Evolutionary conservation across 495 filamentous ascomycete genomes (phyloP).

Genomic region (Penicillium arizonense): DNA sequence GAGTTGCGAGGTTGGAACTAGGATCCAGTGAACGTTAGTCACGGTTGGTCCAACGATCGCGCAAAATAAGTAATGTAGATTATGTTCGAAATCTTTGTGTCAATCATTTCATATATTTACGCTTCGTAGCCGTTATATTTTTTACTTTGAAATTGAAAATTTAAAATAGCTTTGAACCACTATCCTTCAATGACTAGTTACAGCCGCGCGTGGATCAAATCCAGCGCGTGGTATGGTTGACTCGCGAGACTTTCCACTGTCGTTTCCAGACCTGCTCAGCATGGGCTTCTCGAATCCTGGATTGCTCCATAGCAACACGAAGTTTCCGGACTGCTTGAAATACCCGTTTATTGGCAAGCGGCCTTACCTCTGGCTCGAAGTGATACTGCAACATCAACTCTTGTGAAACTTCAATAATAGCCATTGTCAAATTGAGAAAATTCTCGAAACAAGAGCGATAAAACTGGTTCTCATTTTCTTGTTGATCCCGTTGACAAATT

Average conservation of each 20-base stretch:
- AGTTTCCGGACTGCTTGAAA: neutral
- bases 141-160: no score
- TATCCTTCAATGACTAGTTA: no score
- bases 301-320: neutral
- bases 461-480: slow-evolving; percentile 6
- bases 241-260: slow-evolving; percentile 4
- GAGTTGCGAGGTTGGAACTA: neutral
- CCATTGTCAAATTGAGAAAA: neutral
- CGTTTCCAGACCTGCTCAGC: slow-evolving; percentile 8
- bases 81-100: no score
- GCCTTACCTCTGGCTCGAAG: neutral
- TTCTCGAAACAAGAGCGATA: neutral
- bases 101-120: no score
- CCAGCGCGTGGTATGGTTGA: neutral
- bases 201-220: neutral
- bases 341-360: neutral
- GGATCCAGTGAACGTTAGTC: no score
- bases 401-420: neutral
- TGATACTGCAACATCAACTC: neutral
- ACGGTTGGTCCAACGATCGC: no score
- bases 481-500: neutral
- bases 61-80: no score
- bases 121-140: no score
- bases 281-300: neutral
- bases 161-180: no score